Percentiles rank a stretch among this genome's conserved stretches.
These are phyloP conservation scores for Pyrenula massariospora DNA, from an alignment of 495 filamentous ascomycete species.

Conservation along the genomic window DNA sequence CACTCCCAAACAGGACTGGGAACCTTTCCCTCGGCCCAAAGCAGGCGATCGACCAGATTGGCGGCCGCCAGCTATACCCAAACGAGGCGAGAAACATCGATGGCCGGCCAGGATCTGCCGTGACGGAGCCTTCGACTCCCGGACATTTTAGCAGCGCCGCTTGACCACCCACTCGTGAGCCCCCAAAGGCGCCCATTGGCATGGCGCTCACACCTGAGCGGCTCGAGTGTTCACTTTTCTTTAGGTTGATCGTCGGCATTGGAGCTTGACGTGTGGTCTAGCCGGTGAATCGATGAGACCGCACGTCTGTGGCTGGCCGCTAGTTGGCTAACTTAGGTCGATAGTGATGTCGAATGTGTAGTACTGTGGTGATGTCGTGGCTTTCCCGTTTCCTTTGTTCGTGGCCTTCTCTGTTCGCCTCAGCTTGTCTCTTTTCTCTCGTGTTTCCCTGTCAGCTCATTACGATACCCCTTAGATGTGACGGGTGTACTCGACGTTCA, in stretches of 20 bases:
- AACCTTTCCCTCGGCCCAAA: neutral
- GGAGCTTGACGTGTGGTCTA: neutral
- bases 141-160: neutral
- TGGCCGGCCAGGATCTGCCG: neutral
- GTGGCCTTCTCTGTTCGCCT: too few relatives aligned
- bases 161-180: neutral
- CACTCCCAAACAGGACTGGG: too few relatives aligned
- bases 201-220: neutral
- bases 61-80: neutral
- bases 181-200: neutral
- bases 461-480: too few relatives aligned
- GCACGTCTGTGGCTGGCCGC: neutral
- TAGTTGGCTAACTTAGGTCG: neutral
- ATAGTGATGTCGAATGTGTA: neutral
- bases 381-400: too few relatives aligned
- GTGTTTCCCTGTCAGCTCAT: too few relatives aligned
- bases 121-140: neutral
- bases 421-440: too few relatives aligned
- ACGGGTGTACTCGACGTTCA: too few relatives aligned
- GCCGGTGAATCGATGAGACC: neutral
- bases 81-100: neutral
- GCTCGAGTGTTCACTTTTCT: neutral
- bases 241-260: neutral
- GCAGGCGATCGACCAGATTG: neutral
- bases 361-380: too few relatives aligned